Base-by-base conservation (phyloP, 2,329 filamentous ascomycete species). In the Claviceps sp. region DNA sequence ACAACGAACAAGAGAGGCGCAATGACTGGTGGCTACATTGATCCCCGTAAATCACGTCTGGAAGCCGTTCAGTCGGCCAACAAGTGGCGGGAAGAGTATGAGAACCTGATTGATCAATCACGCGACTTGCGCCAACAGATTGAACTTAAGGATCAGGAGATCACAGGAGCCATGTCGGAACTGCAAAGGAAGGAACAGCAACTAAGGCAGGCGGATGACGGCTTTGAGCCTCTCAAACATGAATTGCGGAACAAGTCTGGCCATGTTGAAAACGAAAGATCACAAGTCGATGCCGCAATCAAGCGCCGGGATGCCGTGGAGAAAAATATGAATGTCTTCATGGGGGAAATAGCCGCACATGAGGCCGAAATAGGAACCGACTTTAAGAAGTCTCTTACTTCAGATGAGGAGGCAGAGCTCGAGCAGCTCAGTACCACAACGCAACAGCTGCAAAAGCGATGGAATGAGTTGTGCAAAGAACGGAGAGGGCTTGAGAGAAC, bases 1-100 rank as follows among this genome's bases (percentile, higher is more conserved):
- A 88, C 88, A 37, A 90, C 89, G 1, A 94, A 96, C 70, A 95
- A 94, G 71, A 86, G 91, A 60, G 93, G 93, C 68, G 91, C 90
- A 14, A 81, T 98, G 72, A 96, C 89, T 48, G 93, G 93, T 73
- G 93, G 93, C 60, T 98, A 85, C 63, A 85, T 95, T 56, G 93
- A 98, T 63, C 81, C 86, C 11, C 80, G 86, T 37, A 85, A 84
- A 58, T 97, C 91, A 1, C 84, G 91, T 22, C 75, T 97, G n/a
- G 85, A 91, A 60, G 88, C 86, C 30, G 85, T 95, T 34, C 84
- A 84, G 54, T 76, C 81, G 5, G 80, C 91, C 37, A 81, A 82
- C 52, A 84, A 81, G 60, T 88, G 85, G 74, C 81, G 89, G 38
- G 77, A 82, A 49, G 82, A 88, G 61, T 85, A 81, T 57, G 88